Conservation (phyloP, 75 land plant genomes). For the Pinus taeda region DNA sequence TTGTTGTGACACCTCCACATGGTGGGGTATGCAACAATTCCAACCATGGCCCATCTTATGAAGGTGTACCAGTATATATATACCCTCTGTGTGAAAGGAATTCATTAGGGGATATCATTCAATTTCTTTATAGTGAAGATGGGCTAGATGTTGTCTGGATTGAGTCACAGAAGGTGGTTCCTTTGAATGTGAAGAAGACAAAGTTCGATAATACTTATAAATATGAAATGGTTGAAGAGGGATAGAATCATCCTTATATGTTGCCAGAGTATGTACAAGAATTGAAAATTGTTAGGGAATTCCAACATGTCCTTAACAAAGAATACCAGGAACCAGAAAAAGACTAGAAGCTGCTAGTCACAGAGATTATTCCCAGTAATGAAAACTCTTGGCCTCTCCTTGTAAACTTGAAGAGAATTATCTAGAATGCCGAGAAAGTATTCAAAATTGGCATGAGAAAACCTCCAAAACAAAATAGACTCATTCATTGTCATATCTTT, state of each 20-base stretch:
- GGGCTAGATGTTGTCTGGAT: conserved; percentile 99
- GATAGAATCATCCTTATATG: conserved; percentile 91
- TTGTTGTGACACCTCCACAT: too few relatives aligned
- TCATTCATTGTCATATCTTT: too few relatives aligned
- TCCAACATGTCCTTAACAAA: conserved; percentile 86
- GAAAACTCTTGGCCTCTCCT: conserved; percentile 84
- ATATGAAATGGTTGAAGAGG: conserved; percentile 71
- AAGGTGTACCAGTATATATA: too few relatives aligned
- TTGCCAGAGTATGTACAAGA: conserved; percentile 77
- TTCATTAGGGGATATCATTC: conserved; percentile 96
- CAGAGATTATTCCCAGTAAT: conserved; percentile 86
- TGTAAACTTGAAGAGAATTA: conserved; percentile 87
- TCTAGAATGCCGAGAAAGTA: conserved; percentile 89
- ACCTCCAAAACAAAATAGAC: conserved; percentile 76
- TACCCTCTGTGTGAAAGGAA: conserved; percentile 61
- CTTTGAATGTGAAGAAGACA: conserved; percentile 74
- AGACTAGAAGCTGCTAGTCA: conserved; percentile 76
- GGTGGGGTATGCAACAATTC: too few relatives aligned
- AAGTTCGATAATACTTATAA: conserved; percentile 70
- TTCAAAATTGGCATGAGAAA: conserved; percentile 81
- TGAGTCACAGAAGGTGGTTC: conserved; percentile 87
- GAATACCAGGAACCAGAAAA: conserved; percentile 81
- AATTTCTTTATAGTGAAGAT: conserved; percentile 99
- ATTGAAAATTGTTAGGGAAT: conserved; percentile 74
- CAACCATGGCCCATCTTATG: too few relatives aligned